Evolutionary conservation across 1,284 basidiomycete species (phyloP).

Genomic region (Sporisorium scitamineum): DNA sequence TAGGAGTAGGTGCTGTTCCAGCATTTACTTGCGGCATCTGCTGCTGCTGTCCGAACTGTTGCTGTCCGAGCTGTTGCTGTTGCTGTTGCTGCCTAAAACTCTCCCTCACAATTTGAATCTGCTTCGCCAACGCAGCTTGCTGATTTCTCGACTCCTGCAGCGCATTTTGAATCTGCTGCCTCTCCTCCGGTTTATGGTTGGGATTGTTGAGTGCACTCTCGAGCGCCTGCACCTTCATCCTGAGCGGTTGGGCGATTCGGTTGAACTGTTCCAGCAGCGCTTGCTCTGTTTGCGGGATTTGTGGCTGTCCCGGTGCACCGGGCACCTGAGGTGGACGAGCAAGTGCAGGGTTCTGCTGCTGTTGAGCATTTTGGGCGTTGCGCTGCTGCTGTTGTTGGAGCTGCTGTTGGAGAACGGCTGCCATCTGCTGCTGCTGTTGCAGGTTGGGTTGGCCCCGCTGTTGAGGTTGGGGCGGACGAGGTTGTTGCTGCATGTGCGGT

Average conservation of each 20-base stretch:
- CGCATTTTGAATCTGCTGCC: constrained; percentile 57
- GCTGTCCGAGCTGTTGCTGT: constrained; percentile 29
- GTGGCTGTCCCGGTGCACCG: constrained; percentile 28
- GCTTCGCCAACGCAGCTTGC: constrained; percentile 57
- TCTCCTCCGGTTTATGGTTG: constrained; percentile 54
- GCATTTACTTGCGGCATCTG: constrained; percentile 22
- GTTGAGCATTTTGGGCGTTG: constrained; percentile 13
- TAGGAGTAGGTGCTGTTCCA: constrained; percentile 14
- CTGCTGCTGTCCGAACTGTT: constrained; percentile 20
- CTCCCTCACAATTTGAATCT: constrained; percentile 58
- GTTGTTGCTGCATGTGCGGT: constrained; percentile 25
- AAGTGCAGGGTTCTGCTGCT: constrained; percentile 18
- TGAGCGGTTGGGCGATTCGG: constrained; percentile 55
- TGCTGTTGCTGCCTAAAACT: constrained; percentile 56
- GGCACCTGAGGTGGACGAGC: constrained; percentile 19
- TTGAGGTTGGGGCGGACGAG: constrained; percentile 23
- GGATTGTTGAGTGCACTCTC: constrained; percentile 53
- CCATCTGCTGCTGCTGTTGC: constrained; percentile 36
- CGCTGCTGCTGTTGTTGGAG: constrained; percentile 21
- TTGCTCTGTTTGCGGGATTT: constrained; percentile 54
- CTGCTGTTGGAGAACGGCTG: constrained; percentile 26
- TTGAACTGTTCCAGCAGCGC: constrained; percentile 61
- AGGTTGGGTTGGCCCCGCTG: constrained; percentile 22
- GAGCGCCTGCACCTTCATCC: constrained; percentile 55
- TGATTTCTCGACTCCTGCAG: constrained; percentile 57